These are phyloP conservation scores for Lichtheimia ornata DNA, from an alignment of 371 early-diverging fungal genomes.

Conservation along the genomic window DNA sequence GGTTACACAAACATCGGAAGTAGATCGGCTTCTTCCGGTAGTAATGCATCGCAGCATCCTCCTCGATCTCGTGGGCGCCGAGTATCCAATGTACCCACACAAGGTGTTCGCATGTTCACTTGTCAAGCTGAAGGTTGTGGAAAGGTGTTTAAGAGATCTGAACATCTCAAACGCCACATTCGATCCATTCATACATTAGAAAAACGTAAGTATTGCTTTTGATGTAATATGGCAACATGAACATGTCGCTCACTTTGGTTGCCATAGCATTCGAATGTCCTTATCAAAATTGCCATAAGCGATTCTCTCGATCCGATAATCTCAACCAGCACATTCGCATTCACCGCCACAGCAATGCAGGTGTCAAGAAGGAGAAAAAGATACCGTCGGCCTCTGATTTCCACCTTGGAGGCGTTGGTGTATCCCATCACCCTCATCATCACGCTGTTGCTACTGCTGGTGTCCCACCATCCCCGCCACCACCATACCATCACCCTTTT, in stretches of 20 bases:
- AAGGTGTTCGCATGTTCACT: constrained; percentile 48
- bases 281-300: constrained; percentile 73
- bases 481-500: too few species aligned
- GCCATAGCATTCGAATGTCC: constrained; percentile 64
- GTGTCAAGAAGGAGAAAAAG: constrained; percentile 12
- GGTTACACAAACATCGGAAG: constrained; percentile 1
- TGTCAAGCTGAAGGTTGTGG: constrained; percentile 60
- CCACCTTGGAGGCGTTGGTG: too few species aligned
- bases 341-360: constrained; percentile 50
- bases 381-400: neutral
- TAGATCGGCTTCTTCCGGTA: too few species aligned
- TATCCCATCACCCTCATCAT: too few species aligned
- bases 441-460: too few species aligned
- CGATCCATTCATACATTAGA: constrained; percentile 68
- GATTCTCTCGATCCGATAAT: constrained; percentile 86
- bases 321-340: constrained; percentile 73
- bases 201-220: constrained; percentile 52
- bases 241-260: neutral
- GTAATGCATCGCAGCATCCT: neutral
- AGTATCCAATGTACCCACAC: constrained; percentile 50
- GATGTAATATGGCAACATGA: too few species aligned
- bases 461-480: too few species aligned
- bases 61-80: constrained; percentile 56
- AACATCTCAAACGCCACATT: constrained; percentile 67
- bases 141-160: constrained; percentile 65